Conservation (phyloP, 2,329 filamentous ascomycete species). For the Sporothrix brasiliensis region DNA sequence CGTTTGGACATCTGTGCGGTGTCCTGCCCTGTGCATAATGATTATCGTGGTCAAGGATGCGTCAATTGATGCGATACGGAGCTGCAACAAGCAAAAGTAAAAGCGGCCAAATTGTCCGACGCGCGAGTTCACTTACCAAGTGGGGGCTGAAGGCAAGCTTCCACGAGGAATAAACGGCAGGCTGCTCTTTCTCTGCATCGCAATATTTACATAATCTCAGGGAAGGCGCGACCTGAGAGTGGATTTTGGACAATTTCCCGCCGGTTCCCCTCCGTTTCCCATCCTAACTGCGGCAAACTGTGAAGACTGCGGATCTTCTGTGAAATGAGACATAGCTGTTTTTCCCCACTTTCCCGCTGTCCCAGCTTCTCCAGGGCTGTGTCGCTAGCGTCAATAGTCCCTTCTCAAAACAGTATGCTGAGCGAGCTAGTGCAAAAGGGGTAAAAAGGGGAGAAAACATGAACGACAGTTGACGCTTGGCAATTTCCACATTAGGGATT, state of each 20-base stretch:
- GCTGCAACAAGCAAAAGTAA: background rate
- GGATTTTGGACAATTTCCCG: background rate
- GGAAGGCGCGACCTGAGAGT: background rate
- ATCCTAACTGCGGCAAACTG: background rate
- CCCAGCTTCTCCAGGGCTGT: background rate
- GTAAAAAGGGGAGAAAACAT: background rate
- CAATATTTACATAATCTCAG: background rate
- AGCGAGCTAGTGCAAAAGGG: conserved; percentile 18
- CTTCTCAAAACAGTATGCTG: conserved; percentile 18
- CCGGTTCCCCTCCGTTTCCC: background rate
- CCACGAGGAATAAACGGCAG: background rate
- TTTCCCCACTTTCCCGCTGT: background rate
- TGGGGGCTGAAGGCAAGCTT: background rate
- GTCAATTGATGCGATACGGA: no score
- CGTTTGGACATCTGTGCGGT: no score
- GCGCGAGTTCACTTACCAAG: background rate
- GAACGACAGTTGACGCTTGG: background rate
- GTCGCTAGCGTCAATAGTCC: background rate
- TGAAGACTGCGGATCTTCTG: background rate
- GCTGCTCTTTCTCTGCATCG: background rate
- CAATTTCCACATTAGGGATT: background rate
- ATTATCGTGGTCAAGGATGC: no score
- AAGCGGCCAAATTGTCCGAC: background rate
- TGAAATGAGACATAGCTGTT: conserved; percentile 8
- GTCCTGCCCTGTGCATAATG: no score